Evolutionary conservation across 768 basidiomycete species (phyloP), one percentile per base, ranked within the genome.

Genomic region (Pleurotus ostreatus): DNA sequence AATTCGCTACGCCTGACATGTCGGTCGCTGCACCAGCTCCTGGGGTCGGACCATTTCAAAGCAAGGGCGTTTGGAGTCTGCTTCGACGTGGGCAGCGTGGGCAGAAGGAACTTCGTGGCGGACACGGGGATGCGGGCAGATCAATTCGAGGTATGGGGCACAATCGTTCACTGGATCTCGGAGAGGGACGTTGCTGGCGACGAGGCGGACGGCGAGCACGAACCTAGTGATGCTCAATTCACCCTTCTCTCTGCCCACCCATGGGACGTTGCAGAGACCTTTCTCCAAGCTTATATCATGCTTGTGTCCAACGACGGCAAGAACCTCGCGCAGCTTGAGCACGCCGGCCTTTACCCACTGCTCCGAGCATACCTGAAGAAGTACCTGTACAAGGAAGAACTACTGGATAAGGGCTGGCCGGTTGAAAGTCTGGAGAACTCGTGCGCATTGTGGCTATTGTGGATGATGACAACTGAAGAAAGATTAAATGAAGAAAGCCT

Each of bases 301-400:
- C 58, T 81, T 59, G 62, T 73, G 5, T 84, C 84, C 57, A 78
- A 82, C 65, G 84, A 86, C 63, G 83, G 81, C 40, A 72, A 72
- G 63, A 85, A 86, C 60, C 66, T 67, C 20, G 62, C 43, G 13
- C 79, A 79, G 61, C 75, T 85, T 55, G 71, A 76, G 25, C 73
- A 68, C 45, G 83, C 78, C 1, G 71, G 71, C 9, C 67, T 81
- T 13, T 71, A 70, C 47, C 58, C 60, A 5, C 76, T 81, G 34
- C 70, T 78, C 9, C 38, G 40, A 30, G 26, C 20, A 20, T 52
- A 52, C 51, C 37, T 52, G 16, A 26, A 22, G 37, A 20, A 34
- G 16, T 39, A 40, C n/a, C 67, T 83, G 18, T 75, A 77, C 66
- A 71, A 76, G 20, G 56, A 63, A 20, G 11, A 30, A 9, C 30